phyloP scores from a whole-genome alignment of 352 stramenopile species.

The Chrysophaeum taylorii region DNA sequence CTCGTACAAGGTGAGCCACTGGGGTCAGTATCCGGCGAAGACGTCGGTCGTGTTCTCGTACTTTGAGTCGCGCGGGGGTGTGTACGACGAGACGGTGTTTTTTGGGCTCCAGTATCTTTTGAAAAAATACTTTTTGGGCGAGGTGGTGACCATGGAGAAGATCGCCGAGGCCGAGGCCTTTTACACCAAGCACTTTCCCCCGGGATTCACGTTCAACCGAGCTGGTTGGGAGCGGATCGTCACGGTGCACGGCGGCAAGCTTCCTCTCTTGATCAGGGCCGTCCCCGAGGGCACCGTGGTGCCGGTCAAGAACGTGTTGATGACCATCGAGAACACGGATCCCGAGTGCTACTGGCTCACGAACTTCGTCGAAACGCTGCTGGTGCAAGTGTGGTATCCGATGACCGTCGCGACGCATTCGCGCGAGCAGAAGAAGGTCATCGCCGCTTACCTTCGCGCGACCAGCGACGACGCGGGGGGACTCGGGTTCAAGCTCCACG shows the following conservation, averaged over 20 bases:
- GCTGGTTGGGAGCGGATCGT: conserved; percentile 11
- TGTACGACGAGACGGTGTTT: conserved; percentile 1
- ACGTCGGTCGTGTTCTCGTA: conserved; percentile 1
- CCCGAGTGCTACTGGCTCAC: conserved; percentile 12
- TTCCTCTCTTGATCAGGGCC: not conserved
- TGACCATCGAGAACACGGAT: conserved; percentile 15
- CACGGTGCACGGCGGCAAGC: not conserved
- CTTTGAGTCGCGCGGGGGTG: conserved; percentile 4
- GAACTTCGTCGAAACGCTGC: conserved; percentile 9
- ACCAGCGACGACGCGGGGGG: not conserved
- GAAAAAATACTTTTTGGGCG: not conserved
- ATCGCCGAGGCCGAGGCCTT: conserved; percentile 8
- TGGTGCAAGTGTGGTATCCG: conserved; percentile 12
- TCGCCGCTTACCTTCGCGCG: not conserved
- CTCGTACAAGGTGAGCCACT: conserved; percentile 15
- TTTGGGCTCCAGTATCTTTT: conserved; percentile 8
- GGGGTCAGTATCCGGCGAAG: conserved; percentile 7
- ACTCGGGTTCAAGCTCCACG: conserved; percentile 5
- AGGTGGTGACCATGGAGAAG: not conserved
- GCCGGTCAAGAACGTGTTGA: not conserved
- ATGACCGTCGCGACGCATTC: conserved; percentile 13
- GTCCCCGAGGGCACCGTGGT: not conserved
- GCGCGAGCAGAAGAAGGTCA: conserved; percentile 13
- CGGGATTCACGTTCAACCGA: conserved; percentile 6
- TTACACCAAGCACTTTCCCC: not conserved